These are phyloP conservation scores for Kuraishia floccosa DNA, from an alignment of 805 yeast species.

Conservation along the genomic window DNA sequence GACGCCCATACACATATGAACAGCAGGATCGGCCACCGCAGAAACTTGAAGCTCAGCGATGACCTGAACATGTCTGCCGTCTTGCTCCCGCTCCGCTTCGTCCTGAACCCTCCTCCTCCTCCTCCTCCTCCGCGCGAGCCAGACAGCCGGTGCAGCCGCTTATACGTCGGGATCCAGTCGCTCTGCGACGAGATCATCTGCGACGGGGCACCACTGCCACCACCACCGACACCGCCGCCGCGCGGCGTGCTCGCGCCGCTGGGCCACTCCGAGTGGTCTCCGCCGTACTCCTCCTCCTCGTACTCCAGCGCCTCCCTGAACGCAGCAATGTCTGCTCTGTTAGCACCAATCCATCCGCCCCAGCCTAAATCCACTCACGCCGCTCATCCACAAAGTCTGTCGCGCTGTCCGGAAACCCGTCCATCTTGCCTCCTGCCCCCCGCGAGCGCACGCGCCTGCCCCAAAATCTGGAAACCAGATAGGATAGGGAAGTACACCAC, in stretches of 20 bases:
- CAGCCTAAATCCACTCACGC: background rate
- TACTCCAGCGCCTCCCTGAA: conserved; percentile 24
- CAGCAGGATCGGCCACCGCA: conserved; percentile 57
- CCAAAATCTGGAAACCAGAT: too few species aligned
- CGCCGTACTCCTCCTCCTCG: conserved; percentile 19
- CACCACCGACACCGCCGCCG: too few species aligned
- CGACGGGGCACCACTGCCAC: conserved; percentile 7
- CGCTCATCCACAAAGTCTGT: background rate
- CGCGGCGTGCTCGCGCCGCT: too few species aligned
- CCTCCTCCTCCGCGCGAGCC: too few species aligned
- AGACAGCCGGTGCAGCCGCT: conserved; percentile 7
- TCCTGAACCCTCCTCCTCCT: too few species aligned
- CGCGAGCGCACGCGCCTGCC: too few species aligned
- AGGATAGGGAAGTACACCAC: too few species aligned
- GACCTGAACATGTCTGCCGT: background rate
- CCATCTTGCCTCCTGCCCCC: too few species aligned
- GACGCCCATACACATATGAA: conserved; percentile 43
- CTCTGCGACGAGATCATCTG: conserved; percentile 27
- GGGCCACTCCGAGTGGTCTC: too few species aligned
- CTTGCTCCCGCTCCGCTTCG: background rate
- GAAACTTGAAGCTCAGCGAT: conserved; percentile 26
- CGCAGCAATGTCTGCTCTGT: conserved; percentile 18
- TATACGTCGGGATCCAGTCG: conserved; percentile 35
- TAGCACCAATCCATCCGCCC: background rate
- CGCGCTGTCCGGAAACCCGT: too few species aligned